phyloP scores from a whole-genome alignment of 2,329 filamentous ascomycete genomes.

The Talaromyces sp. region DNA sequence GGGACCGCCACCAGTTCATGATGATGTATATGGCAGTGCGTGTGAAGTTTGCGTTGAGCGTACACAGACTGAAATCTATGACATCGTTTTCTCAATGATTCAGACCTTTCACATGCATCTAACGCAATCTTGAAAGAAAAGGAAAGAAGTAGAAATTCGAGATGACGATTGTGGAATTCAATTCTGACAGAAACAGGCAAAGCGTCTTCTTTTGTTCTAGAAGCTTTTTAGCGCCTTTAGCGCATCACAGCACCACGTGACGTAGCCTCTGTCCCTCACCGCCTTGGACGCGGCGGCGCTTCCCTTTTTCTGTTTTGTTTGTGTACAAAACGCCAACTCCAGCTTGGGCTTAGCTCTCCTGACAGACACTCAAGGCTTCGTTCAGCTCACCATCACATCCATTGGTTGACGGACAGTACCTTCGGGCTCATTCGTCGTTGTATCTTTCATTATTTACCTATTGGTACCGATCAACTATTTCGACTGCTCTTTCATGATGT shows the following conservation, averaged over 20 bases:
- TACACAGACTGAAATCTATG: not conserved
- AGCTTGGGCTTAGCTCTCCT: not conserved
- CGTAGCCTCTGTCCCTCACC: constrained; percentile 22
- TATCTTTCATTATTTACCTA: not conserved
- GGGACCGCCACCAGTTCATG: constrained; percentile 9
- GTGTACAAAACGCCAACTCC: constrained; percentile 25
- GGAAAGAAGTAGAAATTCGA: not conserved
- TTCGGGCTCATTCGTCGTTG: not conserved
- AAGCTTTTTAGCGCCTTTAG: constrained; percentile 4
- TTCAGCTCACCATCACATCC: constrained; percentile 32
- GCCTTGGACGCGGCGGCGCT: constrained; percentile 21
- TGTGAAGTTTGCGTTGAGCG: not conserved
- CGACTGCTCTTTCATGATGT: constrained; percentile 31
- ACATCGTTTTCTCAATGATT: not conserved
- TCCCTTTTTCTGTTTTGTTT: constrained; percentile 36
- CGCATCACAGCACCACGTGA: constrained; percentile 5
- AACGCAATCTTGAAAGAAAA: not conserved
- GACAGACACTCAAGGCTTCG: constrained; percentile 41
- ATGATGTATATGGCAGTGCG: not conserved
- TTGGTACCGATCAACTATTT: not conserved
- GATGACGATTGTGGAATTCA: not conserved
- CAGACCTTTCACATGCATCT: not conserved
- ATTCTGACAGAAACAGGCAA: not conserved
- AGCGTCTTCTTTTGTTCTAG: not conserved
- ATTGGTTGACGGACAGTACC: constrained; percentile 40